Base-by-base conservation (phyloP, 441 rosid species). In the Syzygium malaccense region DNA sequence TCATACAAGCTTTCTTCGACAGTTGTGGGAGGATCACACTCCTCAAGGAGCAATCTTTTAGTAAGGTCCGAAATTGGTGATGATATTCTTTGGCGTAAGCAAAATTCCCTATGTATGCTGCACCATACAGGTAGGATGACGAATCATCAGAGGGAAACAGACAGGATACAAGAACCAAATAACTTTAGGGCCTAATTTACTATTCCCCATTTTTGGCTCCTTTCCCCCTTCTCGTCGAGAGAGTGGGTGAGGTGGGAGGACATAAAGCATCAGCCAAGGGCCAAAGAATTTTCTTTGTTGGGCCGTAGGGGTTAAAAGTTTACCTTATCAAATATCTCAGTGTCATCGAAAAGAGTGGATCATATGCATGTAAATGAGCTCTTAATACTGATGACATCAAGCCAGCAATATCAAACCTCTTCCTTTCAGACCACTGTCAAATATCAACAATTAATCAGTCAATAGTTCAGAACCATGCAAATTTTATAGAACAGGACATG, bases 341-440 rank as follows among this genome's bases (percentile, higher is more conserved):
- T 28, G 98, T 92, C 98, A 98, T 94, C 20, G 97, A 94, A 89
- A 98, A 95, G 25, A 94, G 85, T 18, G 99, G 98, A 93, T 98
- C 98, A 87, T 98, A 96, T 80, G 97, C 98, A 79, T 92, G 99
- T 86, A 98, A 93, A 91, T 96, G 94, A 86, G 98, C 97, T 93
- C 98, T 94, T 90, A 96, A 92, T 85, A 98, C 94, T 89, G 99
- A 95, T 55, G 96, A 94, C 95, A 98, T 92, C 51, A 95, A 90
- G 88, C 99, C 99, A 90, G 98, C 98, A 94, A 98, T 96, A 88
- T 96, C 99, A 89, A 90, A 92, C 90, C 99, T 94, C 95, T 96
- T 96, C 92, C 89, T 94, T 91, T 96, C 96, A 56, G 98, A 95
- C 99, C 99, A 98, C 99, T 98, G 95, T 87, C 88, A 91, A 84